Conservation (phyloP, 2,329 filamentous ascomycete species). For the Neoscytalidium dimidiatum region DNA sequence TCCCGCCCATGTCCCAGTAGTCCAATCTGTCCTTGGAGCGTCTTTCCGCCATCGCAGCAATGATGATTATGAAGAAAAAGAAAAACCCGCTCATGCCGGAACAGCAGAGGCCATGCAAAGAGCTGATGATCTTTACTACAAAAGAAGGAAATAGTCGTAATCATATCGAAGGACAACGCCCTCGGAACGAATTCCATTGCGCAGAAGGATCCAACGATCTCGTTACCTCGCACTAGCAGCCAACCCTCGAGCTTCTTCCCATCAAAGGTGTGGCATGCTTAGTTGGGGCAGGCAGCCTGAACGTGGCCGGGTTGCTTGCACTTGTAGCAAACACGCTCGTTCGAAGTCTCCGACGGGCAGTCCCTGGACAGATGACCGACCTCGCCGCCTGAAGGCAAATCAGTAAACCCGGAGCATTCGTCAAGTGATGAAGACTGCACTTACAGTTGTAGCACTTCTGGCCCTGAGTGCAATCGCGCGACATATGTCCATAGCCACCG, state of each 20-base stretch:
- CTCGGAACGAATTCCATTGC: neutral
- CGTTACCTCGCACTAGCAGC: slow-evolving; percentile 2
- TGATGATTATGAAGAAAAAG: slow-evolving; percentile 16
- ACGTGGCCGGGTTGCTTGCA: slow-evolving; percentile 86
- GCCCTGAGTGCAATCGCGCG: slow-evolving; percentile 96
- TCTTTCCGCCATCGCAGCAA: slow-evolving; percentile 2
- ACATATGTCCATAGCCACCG: slow-evolving; percentile 96
- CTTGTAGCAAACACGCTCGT: slow-evolving; percentile 98
- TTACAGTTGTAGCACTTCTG: slow-evolving; percentile 99
- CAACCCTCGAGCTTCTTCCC: slow-evolving; percentile 18
- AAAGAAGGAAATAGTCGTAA: slow-evolving; percentile 21
- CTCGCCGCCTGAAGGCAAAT: slow-evolving; percentile 62
- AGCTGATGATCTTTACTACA: slow-evolving; percentile 16
- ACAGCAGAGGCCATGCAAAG: neutral
- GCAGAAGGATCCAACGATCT: slow-evolving; percentile 10
- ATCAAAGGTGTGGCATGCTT: slow-evolving; percentile 36
- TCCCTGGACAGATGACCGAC: slow-evolving; percentile 94
- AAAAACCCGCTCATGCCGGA: slow-evolving; percentile 18
- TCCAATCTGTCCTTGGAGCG: slow-evolving; percentile 12
- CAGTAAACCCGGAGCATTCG: slow-evolving; percentile 23
- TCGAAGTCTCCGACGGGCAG: slow-evolving; percentile 87
- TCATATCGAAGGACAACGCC: slow-evolving; percentile 9
- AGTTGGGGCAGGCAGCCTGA: slow-evolving; percentile 90
- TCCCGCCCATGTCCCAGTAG: neutral
- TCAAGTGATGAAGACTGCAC: slow-evolving; percentile 28